Percentiles rank a stretch among this genome's conserved stretches.
Evolutionary conservation across 495 filamentous ascomycete species (phyloP).

Genomic region (Cryomyces antarcticus): DNA sequence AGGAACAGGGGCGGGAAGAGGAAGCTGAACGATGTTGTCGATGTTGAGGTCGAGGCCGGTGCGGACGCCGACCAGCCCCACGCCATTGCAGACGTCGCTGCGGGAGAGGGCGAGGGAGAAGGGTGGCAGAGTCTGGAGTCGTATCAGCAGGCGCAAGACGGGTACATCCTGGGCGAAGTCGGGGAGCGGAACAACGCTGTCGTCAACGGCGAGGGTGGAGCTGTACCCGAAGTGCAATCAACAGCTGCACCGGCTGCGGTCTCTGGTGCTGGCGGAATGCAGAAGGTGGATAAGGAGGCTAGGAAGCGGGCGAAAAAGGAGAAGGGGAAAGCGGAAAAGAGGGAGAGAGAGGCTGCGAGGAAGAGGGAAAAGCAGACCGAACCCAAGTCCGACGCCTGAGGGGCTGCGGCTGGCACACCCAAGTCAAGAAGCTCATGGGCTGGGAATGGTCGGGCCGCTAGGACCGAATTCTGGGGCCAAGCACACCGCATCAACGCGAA

Average conservation of each 20-base stretch:
- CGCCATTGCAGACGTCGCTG: neutral
- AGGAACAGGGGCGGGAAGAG: conserved; percentile 4
- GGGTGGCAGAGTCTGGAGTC: conserved; percentile 5
- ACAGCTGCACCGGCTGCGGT: no score
- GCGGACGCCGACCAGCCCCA: no score
- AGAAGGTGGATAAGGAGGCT: conserved; percentile 16
- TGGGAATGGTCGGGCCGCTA: no score
- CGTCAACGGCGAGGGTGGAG: neutral
- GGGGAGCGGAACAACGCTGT: conserved; percentile 1
- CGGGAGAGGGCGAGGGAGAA: conserved; percentile 1
- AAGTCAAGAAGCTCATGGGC: no score
- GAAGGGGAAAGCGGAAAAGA: conserved; percentile 24
- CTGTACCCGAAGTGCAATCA: neutral
- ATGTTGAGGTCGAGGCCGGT: neutral
- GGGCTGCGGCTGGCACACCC: no score
- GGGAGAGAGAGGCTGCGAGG: conserved; percentile 20
- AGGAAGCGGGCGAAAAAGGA: conserved; percentile 22
- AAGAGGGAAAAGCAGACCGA: conserved; percentile 16
- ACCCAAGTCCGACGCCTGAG: no score
- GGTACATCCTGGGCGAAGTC: conserved; percentile 1
- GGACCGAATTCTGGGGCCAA: no score
- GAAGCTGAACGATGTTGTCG: neutral
- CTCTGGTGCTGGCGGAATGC: no score
- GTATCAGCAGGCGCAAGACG: conserved; percentile 5
- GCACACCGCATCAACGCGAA: no score